These are phyloP conservation scores for Emericellopsis atlantica DNA, from an alignment of 2,329 filamentous ascomycete species.

Conservation along the genomic window DNA sequence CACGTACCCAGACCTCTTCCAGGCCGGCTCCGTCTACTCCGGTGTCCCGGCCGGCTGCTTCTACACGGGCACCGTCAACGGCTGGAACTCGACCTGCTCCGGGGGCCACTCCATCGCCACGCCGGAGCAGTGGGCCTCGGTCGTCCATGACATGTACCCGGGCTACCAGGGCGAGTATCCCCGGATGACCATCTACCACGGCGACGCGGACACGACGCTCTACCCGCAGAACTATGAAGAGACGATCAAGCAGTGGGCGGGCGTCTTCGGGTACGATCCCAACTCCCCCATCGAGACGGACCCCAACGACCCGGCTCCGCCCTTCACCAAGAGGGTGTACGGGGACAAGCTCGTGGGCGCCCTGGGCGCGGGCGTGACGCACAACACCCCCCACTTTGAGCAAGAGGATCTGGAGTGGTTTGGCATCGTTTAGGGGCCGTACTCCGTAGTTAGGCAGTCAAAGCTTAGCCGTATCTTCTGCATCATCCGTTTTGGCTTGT, in stretches of 20 bases:
- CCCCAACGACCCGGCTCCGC: slow-evolving; percentile 13
- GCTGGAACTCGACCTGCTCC: slow-evolving; percentile 40
- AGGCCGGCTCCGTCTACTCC: slow-evolving; percentile 27
- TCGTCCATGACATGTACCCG: slow-evolving; percentile 31
- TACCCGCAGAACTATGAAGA: slow-evolving; percentile 41
- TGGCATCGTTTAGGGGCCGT: slow-evolving; percentile 6
- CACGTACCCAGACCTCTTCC: slow-evolving; percentile 33
- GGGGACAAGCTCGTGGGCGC: slow-evolving; percentile 18
- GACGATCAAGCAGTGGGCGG: slow-evolving; percentile 42
- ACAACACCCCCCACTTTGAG: slow-evolving; percentile 17
- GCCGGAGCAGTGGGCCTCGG: slow-evolving; percentile 32
- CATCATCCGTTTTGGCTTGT: no score
- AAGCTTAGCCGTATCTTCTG: no score
- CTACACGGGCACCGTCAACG: slow-evolving; percentile 23
- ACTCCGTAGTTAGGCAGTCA: no score
- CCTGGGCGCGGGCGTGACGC: slow-evolving; percentile 16
- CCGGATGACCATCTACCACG: slow-evolving; percentile 46
- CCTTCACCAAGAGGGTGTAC: slow-evolving; percentile 17
- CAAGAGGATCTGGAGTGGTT: slow-evolving; percentile 13
- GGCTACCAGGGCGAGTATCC: slow-evolving; percentile 36
- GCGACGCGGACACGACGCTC: slow-evolving; percentile 35
- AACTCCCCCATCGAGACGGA: slow-evolving; percentile 11
- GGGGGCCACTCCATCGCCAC: slow-evolving; percentile 28
- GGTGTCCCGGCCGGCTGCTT: slow-evolving; percentile 32
- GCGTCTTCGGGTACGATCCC: slow-evolving; percentile 27